phyloP scores from a whole-genome alignment of 305 asterid species.

The Euphrasia arctica region DNA sequence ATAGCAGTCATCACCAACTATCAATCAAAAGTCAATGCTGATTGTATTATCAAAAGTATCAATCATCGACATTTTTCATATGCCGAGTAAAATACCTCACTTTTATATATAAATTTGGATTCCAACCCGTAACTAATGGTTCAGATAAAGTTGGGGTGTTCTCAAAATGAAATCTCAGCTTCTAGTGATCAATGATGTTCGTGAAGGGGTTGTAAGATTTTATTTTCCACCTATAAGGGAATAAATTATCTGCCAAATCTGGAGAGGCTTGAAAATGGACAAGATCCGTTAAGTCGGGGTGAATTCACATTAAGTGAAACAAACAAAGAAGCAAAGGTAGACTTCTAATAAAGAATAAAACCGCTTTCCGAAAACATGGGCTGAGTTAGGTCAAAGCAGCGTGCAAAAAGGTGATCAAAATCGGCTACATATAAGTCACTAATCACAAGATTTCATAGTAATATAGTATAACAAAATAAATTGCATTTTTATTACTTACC shows the following conservation, averaged over 20 bases:
- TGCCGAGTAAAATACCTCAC: background rate
- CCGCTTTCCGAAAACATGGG: background rate
- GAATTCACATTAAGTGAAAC: background rate
- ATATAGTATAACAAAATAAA: background rate
- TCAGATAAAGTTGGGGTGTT: background rate
- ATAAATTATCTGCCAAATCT: background rate
- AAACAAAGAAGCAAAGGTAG: background rate
- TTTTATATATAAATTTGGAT: too few relatives aligned
- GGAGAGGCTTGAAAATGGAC: background rate
- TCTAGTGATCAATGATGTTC: too few relatives aligned
- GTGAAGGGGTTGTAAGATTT: too few relatives aligned
- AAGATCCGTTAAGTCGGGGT: conserved; percentile 1
- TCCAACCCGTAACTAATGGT: background rate
- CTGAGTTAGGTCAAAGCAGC: conserved; percentile 15
- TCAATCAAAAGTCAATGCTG: background rate
- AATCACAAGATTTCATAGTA: background rate
- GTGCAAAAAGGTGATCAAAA: conserved; percentile 2
- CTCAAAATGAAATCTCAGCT: too few relatives aligned
- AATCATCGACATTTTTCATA: background rate
- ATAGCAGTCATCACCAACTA: background rate
- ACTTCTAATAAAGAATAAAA: background rate
- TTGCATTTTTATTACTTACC: conserved; percentile 30
- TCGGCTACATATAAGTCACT: background rate
- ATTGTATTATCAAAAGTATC: background rate
- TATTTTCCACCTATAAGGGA: background rate